Evolutionary conservation across 306 rosid species (phyloP).

Genomic region (Vigna trinervia): DNA sequence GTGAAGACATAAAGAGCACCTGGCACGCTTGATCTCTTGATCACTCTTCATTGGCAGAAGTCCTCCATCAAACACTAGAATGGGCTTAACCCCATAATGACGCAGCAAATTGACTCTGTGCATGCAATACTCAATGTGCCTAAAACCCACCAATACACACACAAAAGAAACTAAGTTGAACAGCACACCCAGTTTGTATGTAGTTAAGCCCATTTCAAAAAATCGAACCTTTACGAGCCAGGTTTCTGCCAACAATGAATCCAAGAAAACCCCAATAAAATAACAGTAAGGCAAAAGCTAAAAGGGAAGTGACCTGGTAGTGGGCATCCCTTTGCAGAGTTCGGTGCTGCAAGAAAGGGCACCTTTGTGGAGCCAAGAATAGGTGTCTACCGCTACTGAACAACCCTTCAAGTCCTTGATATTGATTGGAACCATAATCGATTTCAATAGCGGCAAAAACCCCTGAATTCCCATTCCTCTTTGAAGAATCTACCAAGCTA

Average conservation of each 20-base stretch:
- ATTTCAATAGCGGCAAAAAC: constrained; percentile 80
- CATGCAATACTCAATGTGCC: constrained; percentile 97
- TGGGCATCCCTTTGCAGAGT: constrained; percentile 82
- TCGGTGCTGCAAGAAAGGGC: constrained; percentile 91
- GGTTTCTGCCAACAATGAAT: background rate
- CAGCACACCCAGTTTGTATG: background rate
- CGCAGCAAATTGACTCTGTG: constrained; percentile 85
- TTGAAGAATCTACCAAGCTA: background rate
- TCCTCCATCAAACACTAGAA: constrained; percentile 97
- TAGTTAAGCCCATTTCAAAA: background rate
- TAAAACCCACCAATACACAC: constrained; percentile 45
- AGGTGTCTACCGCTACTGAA: constrained; percentile 79
- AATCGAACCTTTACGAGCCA: background rate
- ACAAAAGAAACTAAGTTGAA: constrained; percentile 13
- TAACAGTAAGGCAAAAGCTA: background rate
- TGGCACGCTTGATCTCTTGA: constrained; percentile 91
- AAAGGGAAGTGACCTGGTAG: constrained; percentile 63
- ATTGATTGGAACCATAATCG: constrained; percentile 85
- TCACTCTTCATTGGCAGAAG: constrained; percentile 91
- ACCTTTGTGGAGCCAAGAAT: constrained; percentile 98
- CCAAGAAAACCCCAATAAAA: background rate
- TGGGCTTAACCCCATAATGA: constrained; percentile 76
- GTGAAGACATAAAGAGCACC: constrained; percentile 48
- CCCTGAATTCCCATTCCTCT: constrained; percentile 86
- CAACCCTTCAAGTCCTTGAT: constrained; percentile 77